phyloP scores from a whole-genome alignment of 164 flowering plant genomes.

The Vitis vinifera region DNA sequence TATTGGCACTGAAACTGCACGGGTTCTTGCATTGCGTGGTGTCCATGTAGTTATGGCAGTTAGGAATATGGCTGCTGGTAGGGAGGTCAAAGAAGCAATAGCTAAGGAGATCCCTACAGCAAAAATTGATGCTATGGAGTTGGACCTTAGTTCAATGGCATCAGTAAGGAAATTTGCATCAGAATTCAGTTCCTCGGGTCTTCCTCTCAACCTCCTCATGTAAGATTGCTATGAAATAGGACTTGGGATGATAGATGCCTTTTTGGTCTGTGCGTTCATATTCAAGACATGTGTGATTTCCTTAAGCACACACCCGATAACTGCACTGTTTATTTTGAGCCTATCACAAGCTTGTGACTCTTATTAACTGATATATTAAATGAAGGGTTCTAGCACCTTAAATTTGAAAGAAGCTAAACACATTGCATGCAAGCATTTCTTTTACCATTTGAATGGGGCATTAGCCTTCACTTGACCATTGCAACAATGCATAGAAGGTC shows the following conservation, averaged over 20 bases:
- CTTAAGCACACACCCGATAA: too few species aligned
- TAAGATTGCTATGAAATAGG: conserved; percentile 12
- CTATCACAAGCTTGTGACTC: too few species aligned
- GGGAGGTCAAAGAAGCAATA: conserved; percentile 34
- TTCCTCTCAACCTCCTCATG: conserved; percentile 50
- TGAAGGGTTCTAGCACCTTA: too few species aligned
- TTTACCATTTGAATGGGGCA: neutral
- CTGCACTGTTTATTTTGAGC: too few species aligned
- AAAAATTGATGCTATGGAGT: conserved; percentile 39
- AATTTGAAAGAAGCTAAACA: too few species aligned
- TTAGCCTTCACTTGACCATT: neutral
- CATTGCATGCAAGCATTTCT: too few species aligned
- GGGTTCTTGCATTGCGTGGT: conserved; percentile 51
- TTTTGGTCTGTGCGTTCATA: neutral
- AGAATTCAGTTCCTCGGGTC: conserved; percentile 35
- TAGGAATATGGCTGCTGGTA: conserved; percentile 42
- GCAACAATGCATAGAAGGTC: neutral
- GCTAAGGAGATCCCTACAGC: conserved; percentile 38
- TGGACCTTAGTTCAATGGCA: conserved; percentile 53
- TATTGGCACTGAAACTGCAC: conserved; percentile 49
- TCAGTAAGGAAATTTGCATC: conserved; percentile 51
- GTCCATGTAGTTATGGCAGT: conserved; percentile 52
- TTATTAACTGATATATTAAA: too few species aligned
- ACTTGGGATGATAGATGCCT: neutral
- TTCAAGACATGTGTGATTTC: too few species aligned